These are phyloP conservation scores for Monosporozyma unispora DNA, from an alignment of 805 yeast genomes.

Conservation along the genomic window DNA sequence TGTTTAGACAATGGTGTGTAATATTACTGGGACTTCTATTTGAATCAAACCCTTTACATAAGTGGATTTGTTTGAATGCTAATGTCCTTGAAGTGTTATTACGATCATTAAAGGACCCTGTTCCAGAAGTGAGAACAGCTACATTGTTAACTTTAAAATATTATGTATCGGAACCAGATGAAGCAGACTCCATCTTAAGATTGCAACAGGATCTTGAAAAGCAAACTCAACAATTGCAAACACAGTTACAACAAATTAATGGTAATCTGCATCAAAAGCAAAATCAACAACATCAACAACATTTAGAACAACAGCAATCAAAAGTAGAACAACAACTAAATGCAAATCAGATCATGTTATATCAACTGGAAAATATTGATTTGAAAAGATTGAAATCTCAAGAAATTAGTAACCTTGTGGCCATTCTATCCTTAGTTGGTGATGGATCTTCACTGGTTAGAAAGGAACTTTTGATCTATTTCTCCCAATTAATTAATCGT, in stretches of 20 bases:
- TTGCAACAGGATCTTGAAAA: conserved; percentile 29
- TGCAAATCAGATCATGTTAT: conserved; percentile 21
- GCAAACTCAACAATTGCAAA: conserved; percentile 26
- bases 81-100: conserved; percentile 47
- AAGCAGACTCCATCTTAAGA: conserved; percentile 28
- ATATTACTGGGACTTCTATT: conserved; percentile 70
- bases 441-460: conserved; percentile 90
- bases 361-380: conserved; percentile 25
- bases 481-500: conserved; percentile 62
- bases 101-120: conserved; percentile 68
- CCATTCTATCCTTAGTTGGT: conserved; percentile 56
- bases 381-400: conserved; percentile 48
- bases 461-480: conserved; percentile 69
- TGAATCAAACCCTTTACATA: conserved; percentile 64
- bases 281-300: conserved; percentile 13
- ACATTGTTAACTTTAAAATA: conserved; percentile 64
- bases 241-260: conserved; percentile 25
- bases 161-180: conserved; percentile 44
- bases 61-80: conserved; percentile 57
- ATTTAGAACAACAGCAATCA: conserved; percentile 21
- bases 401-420: conserved; percentile 61
- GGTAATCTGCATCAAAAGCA: conserved; percentile 22
- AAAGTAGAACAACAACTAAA: conserved; percentile 29
- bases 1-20: conserved; percentile 88
- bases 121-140: conserved; percentile 91